A percentile compares a stretch with the other conserved stretches of the same genome.
phyloP scores from a whole-genome alignment of 2,329 filamentous ascomycete species.

The Colletotrichum melonis region DNA sequence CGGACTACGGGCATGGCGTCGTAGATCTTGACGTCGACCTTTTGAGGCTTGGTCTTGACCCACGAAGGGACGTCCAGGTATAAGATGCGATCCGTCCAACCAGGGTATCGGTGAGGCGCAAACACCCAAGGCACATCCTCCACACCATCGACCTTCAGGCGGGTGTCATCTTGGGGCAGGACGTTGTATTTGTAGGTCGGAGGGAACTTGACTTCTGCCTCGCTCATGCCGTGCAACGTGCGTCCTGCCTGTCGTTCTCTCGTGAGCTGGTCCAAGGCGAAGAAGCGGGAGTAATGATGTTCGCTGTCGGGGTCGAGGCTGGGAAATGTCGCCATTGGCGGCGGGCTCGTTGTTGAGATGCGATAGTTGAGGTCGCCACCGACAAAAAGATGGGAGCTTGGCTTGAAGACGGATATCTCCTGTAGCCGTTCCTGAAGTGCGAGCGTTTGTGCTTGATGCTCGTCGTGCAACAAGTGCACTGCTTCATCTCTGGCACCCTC shows the following conservation, averaged over 20 bases:
- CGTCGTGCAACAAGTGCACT: slow-evolving; percentile 46
- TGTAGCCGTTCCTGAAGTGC: slow-evolving; percentile 60
- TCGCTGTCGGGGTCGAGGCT: slow-evolving; percentile 65
- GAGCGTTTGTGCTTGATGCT: slow-evolving; percentile 47
- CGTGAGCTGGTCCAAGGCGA: slow-evolving; percentile 82
- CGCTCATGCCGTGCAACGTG: slow-evolving; percentile 82
- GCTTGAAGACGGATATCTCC: slow-evolving; percentile 77
- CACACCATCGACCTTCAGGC: slow-evolving; percentile 35
- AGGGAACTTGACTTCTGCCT: slow-evolving; percentile 81
- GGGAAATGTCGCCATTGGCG: slow-evolving; percentile 71
- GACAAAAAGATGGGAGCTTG: slow-evolving; percentile 83
- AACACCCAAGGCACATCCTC: slow-evolving; percentile 71
- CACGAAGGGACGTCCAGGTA: slow-evolving; percentile 74
- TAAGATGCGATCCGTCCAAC: slow-evolving; percentile 93
- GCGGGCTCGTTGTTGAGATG: slow-evolving; percentile 75
- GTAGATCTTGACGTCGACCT: slow-evolving; percentile 72
- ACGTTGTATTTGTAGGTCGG: slow-evolving; percentile 93
- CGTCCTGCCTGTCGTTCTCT: slow-evolving; percentile 75
- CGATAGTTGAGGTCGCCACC: slow-evolving; percentile 97
- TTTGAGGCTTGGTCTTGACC: slow-evolving; percentile 49
- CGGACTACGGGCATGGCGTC: slow-evolving; percentile 80
- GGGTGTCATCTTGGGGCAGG: slow-evolving; percentile 46
- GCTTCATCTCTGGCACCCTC: slow-evolving; percentile 43
- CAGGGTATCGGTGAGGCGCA: slow-evolving; percentile 86
- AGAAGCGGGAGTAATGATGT: slow-evolving; percentile 73